phyloP scores from a whole-genome alignment of 768 basidiomycete genomes.

The Termitomyces sp. region DNA sequence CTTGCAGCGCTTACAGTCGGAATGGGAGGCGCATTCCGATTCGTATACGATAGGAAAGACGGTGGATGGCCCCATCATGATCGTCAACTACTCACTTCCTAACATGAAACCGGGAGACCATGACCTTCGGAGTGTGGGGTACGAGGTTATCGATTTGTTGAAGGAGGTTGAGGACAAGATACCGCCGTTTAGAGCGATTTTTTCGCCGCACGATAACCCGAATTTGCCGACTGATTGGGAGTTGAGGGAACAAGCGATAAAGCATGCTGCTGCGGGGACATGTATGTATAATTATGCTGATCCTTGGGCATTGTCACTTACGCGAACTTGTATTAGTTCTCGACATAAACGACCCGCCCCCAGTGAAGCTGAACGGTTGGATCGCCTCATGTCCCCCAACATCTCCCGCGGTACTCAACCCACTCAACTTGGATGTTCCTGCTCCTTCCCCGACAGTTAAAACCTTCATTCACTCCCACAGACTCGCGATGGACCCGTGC shows the following conservation, averaged over 20 bases:
- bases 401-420: conserved; percentile 24
- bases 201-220: conserved; percentile 47
- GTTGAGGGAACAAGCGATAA: conserved; percentile 24
- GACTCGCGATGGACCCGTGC: conserved; percentile 41
- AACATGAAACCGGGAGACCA: conserved; percentile 11
- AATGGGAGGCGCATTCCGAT: conserved; percentile 31
- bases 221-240: conserved; percentile 31
- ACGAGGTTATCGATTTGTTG: conserved; percentile 32
- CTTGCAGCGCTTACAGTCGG: conserved; percentile 26
- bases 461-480: conserved; percentile 43
- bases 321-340: conserved; percentile 16
- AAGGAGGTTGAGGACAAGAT: conserved; percentile 32
- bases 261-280: conserved; percentile 29
- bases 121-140: conserved; percentile 22
- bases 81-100: conserved; percentile 23
- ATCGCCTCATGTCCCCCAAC: conserved; percentile 29
- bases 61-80: conserved; percentile 16
- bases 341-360: conserved; percentile 24
- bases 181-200: conserved; percentile 44
- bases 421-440: conserved; percentile 21
- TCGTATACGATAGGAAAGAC: conserved; percentile 36
- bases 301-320: background rate
- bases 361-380: conserved; percentile 28
- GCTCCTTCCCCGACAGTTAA: conserved; percentile 16
- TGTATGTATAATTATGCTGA: conserved; percentile 26